Conservation (phyloP, 179 eudicot genomes). For the Beta lomatogona region DNA sequence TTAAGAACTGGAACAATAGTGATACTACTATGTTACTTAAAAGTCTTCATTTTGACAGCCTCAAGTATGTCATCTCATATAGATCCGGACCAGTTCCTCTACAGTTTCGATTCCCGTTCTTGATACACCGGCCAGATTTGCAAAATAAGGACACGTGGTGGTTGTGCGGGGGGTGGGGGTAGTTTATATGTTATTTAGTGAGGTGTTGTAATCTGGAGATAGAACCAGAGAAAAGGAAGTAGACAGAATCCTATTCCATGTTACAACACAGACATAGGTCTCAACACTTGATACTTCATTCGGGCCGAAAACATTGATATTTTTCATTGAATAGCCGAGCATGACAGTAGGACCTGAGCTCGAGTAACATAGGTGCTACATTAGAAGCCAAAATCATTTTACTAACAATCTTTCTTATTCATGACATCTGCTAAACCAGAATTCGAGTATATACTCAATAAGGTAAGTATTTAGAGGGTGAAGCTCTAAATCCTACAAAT, state of each 20-base stretch:
- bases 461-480: neutral
- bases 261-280: neutral
- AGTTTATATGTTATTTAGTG: too few species aligned
- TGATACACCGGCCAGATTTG: too few species aligned
- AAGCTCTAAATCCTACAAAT: too few species aligned
- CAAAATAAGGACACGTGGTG: too few species aligned
- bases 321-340: too few species aligned
- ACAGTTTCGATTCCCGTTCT: too few species aligned
- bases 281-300: neutral
- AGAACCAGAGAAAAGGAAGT: too few species aligned
- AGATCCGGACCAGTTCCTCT: too few species aligned
- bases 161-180: too few species aligned
- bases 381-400: neutral
- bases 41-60: neutral
- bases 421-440: neutral
- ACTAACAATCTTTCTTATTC: neutral
- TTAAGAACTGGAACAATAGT: neutral
- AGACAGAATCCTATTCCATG: too few species aligned
- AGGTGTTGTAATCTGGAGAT: too few species aligned
- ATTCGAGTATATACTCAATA: neutral
- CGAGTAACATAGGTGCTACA: neutral
- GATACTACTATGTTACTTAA: neutral
- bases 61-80: neutral
- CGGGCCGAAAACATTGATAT: too few species aligned
- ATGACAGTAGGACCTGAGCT: neutral